Evolutionary conservation across 345 rosid species (phyloP).

Genomic region (Populus davidiana): DNA sequence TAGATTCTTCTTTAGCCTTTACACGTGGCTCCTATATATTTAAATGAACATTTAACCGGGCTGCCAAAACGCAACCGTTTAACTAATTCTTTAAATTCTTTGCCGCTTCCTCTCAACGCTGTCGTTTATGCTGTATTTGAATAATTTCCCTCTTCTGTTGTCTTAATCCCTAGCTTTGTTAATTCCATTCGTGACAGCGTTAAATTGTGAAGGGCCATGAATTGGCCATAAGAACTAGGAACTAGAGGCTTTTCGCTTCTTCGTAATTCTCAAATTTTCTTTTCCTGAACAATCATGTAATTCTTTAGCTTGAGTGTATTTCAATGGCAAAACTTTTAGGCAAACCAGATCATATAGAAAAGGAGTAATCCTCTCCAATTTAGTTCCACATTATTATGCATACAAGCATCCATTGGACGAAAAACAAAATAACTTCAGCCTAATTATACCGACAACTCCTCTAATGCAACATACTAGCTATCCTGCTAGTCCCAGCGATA

Average conservation of each 20-base stretch:
- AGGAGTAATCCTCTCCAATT: neutral
- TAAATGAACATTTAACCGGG: too few species aligned
- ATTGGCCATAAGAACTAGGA: too few species aligned
- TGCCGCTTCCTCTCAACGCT: too few species aligned
- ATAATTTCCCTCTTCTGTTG: too few species aligned
- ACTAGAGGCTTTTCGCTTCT: too few species aligned
- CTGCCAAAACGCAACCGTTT: too few species aligned
- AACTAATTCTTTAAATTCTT: too few species aligned
- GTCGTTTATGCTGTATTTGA: too few species aligned
- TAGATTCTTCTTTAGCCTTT: rapidly evolving
- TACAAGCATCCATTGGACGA: neutral
- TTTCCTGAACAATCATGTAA: neutral
- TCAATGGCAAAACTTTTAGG: neutral
- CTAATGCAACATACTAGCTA: too few species aligned
- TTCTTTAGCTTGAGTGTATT: neutral
- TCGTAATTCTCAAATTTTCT: neutral
- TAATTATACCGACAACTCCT: neutral
- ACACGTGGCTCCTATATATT: too few species aligned
- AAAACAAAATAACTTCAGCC: neutral
- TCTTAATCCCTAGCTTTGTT: rapidly evolving
- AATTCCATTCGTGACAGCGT: too few species aligned
- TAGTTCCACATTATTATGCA: neutral
- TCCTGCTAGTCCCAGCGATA: neutral
- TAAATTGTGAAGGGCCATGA: too few species aligned
- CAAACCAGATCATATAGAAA: neutral